Evolutionary conservation across 1,139 yeast genomes (phyloP).

Genomic region (Lodderomyces jiufengensis): DNA sequence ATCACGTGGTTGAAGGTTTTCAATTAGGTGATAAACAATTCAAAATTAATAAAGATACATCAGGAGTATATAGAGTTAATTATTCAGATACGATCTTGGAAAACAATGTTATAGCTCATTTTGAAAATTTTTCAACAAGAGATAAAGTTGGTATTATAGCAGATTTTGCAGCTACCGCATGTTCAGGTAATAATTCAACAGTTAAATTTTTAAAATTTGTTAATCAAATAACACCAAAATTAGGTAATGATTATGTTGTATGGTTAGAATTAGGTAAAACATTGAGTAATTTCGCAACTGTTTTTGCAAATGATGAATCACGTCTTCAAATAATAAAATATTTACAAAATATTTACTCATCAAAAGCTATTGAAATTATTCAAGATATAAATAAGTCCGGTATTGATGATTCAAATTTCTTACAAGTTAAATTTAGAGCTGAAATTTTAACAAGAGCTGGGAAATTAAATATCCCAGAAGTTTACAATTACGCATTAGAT

Average conservation of each 20-base stretch:
- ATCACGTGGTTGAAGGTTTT: constrained; percentile 21
- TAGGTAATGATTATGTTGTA: constrained; percentile 52
- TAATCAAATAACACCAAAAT: constrained; percentile 41
- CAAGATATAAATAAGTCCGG: constrained; percentile 29
- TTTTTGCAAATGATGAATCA: constrained; percentile 47
- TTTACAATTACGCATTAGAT: constrained; percentile 42
- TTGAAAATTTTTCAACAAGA: constrained; percentile 55
- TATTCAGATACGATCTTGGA: constrained; percentile 51
- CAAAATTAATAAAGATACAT: constrained; percentile 60
- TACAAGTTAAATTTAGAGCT: constrained; percentile 49
- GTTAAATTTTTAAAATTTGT: constrained; percentile 44
- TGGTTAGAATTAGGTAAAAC: constrained; percentile 60
- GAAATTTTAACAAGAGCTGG: constrained; percentile 53
- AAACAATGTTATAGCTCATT: constrained; percentile 39
- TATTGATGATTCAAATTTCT: constrained; percentile 35
- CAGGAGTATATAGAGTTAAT: constrained; percentile 65
- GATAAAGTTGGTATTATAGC: constrained; percentile 47
- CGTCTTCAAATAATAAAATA: constrained; percentile 36
- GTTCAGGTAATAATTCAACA: constrained; percentile 52
- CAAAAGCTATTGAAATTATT: constrained; percentile 33
- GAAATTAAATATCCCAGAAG: constrained; percentile 43
- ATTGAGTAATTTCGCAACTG: constrained; percentile 38
- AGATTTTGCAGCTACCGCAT: constrained; percentile 43
- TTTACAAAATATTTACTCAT: constrained; percentile 35
- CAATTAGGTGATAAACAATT: constrained; percentile 32